Conservation (phyloP, 129 eudicot species). For the Artemisia argyi region DNA sequence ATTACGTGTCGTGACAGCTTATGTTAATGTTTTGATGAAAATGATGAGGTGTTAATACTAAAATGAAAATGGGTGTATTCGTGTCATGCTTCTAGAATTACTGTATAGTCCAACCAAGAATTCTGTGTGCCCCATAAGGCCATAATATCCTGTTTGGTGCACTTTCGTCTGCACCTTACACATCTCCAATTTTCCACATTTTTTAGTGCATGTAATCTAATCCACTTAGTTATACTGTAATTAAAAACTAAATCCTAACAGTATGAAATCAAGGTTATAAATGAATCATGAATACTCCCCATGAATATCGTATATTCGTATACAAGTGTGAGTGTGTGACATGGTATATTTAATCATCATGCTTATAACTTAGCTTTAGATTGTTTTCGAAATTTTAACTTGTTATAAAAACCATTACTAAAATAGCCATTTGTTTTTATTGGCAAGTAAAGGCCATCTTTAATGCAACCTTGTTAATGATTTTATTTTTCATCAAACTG, state of each 20-base stretch:
- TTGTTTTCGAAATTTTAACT: no score
- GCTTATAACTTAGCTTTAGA: no score
- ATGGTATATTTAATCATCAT: no score
- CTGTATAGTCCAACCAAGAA: conserved; percentile 13
- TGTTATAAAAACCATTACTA: no score
- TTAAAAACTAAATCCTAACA: background rate
- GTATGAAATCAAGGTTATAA: no score
- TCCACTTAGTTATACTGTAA: background rate
- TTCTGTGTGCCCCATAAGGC: conserved; percentile 4
- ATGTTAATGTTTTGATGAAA: background rate
- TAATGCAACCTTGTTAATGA: no score
- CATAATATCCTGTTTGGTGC: conserved; percentile 23
- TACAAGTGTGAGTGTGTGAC: no score
- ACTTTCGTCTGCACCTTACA: conserved; percentile 28
- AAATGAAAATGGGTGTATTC: conserved; percentile 9
- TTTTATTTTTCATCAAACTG: no score
- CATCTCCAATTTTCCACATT: conserved; percentile 29
- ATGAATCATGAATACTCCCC: no score
- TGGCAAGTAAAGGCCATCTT: no score
- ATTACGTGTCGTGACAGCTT: conserved; percentile 30
- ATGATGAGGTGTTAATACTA: conserved; percentile 27
- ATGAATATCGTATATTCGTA: no score
- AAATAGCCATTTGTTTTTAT: no score
- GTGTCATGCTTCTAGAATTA: conserved; percentile 16
- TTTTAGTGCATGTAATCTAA: conserved; percentile 1